Conservation (phyloP, 2,329 filamentous ascomycete genomes). For the Sarocladiaceae sp. region DNA sequence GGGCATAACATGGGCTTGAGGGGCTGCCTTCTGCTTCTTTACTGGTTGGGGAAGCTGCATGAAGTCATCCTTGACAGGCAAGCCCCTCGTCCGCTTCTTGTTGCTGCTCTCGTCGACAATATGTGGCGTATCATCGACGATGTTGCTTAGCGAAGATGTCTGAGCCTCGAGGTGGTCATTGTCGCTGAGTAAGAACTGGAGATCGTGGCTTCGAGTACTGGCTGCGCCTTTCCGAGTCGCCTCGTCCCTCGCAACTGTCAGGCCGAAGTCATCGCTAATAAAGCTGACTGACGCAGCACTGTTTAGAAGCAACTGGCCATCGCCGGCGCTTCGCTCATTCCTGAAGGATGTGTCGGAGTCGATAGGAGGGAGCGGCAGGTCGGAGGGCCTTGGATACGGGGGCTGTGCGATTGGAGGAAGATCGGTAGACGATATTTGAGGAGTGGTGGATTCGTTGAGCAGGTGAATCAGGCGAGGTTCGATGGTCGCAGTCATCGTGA, state of each 20-base stretch:
- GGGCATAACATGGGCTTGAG: slow-evolving; percentile 48
- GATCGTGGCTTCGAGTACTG: slow-evolving; percentile 19
- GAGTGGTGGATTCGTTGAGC: slow-evolving; percentile 50
- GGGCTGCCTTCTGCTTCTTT: slow-evolving; percentile 57
- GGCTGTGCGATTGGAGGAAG: slow-evolving; percentile 48
- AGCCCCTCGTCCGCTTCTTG: slow-evolving; percentile 48
- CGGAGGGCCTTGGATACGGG: slow-evolving; percentile 35
- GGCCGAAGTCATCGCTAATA: slow-evolving; percentile 3
- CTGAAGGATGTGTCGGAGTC: slow-evolving; percentile 37
- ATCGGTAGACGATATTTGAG: slow-evolving; percentile 42
- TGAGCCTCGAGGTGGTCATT: slow-evolving; percentile 28
- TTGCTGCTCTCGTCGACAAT: slow-evolving; percentile 36
- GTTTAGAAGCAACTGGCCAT: slow-evolving; percentile 11
- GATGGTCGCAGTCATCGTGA: slow-evolving; percentile 50
- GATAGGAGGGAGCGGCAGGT: slow-evolving; percentile 44
- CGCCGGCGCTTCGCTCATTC: slow-evolving; percentile 30
- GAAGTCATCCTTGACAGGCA: slow-evolving; percentile 52
- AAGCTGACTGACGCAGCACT: slow-evolving; percentile 9
- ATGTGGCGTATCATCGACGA: slow-evolving; percentile 39
- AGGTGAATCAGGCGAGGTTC: slow-evolving; percentile 62
- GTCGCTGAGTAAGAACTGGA: slow-evolving; percentile 36
- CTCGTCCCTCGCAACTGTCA: background rate
- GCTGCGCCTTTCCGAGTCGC: background rate
- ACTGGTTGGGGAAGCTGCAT: slow-evolving; percentile 58
- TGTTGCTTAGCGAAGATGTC: slow-evolving; percentile 38